Base-by-base conservation (phyloP, 768 basidiomycete genomes). In the Hemileccinum impolitum region DNA sequence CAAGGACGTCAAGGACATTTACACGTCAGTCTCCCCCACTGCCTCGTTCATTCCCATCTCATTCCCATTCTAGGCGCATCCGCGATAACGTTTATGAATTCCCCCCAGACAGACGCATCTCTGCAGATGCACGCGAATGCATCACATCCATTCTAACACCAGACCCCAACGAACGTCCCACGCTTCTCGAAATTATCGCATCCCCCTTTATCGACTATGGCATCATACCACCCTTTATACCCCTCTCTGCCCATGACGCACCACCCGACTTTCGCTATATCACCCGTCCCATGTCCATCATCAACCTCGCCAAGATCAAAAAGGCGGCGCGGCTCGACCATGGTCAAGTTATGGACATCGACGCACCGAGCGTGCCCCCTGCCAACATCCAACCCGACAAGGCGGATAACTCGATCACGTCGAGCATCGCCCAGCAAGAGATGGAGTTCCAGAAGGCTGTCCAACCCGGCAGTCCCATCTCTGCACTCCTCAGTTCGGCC, bases 361-460 rank as follows among this genome's bases (percentile, higher is more conserved):
- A 72, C 7, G 69, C 75, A 9, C 73, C 80, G 23, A 71, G 66
- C 32, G 67, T 67, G 2, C 66, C 51, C 17, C 52, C 45, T n/a
- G 36, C 55, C n/a, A 45, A 50, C 6, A 21, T 54, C 13, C 48
- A 60, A 4, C 37, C 62, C 1, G 58, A 62, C 18, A 57, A 53
- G 43, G 50, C 54, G 14, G 50, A 50, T 37, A 76, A 74, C 62
- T 77, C 71, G 41, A 72, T 76, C 46, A 78, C 78, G 14, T 79
- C 79, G 12, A 86, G 76, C 39, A 82, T 87, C 49, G 85, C 85
- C 3, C 79, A 91, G 59, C 90, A 92, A 63, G 96, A 99, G 78
- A 86, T 87, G 65, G 96, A 98, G 67, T 97, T 98, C 84, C 87
- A 89, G 72, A 85, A 87, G 60, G 96, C 94, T 2, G 90, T 98